phyloP scores from a whole-genome alignment of 106 monocot genomes.

The Platanthera zijinensis region DNA sequence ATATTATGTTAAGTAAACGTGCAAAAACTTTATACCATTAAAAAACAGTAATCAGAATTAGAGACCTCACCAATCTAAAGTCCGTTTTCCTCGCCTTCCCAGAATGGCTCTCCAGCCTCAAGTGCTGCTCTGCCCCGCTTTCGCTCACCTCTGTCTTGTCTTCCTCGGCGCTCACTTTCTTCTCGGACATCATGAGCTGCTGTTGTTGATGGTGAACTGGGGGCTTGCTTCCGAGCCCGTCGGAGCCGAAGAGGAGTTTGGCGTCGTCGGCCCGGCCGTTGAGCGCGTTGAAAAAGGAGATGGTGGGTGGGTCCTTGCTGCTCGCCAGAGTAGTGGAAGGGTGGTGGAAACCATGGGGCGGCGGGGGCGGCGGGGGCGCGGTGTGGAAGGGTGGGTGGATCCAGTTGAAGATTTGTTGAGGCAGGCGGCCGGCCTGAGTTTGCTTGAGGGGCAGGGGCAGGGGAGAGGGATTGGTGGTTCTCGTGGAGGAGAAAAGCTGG shows the following conservation, averaged over 20 bases:
- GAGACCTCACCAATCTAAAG: no score
- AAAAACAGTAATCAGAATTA: no score
- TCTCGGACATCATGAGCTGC: background rate
- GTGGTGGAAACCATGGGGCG: conserved; percentile 20
- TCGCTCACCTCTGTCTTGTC: background rate
- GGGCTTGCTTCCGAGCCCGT: conserved; percentile 11
- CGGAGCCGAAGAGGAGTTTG: conserved; percentile 35
- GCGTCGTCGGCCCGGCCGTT: conserved; percentile 64
- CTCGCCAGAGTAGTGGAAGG: background rate
- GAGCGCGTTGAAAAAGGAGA: conserved; percentile 80
- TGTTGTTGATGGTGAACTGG: conserved; percentile 6
- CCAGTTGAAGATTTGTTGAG: conserved; percentile 55
- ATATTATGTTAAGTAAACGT: no score
- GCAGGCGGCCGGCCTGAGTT: conserved; percentile 15
- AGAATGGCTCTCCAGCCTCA: conserved; percentile 24
- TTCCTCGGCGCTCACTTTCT: conserved; percentile 5
- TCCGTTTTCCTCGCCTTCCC: conserved; percentile 42
- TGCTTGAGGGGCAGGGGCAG: conserved; percentile 27
- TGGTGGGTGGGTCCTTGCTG: conserved; percentile 43
- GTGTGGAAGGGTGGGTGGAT: conserved; percentile 23
- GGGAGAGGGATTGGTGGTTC: conserved; percentile 11
- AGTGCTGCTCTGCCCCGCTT: conserved; percentile 31
- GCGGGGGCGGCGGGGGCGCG: conserved; percentile 2
- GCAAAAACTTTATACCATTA: no score
- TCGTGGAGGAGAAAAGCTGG: conserved; percentile 67